These are phyloP conservation scores for Stachybotrys echinatus DNA, from an alignment of 2,329 filamentous ascomycete genomes.

Conservation along the genomic window DNA sequence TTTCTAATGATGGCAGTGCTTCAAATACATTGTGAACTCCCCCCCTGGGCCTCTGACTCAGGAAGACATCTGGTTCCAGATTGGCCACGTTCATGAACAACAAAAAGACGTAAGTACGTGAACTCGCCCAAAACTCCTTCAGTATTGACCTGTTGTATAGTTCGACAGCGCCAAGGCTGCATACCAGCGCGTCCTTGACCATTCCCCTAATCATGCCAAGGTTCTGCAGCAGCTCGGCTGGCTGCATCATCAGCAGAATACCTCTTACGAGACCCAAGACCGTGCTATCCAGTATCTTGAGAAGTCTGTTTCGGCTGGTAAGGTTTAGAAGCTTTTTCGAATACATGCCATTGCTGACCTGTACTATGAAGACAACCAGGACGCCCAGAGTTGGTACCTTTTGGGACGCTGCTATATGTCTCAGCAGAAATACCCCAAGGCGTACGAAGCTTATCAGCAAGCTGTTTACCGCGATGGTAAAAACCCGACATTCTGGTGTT, in stretches of 20 bases:
- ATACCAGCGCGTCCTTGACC: constrained; percentile 87
- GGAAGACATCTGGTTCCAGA: constrained; percentile 99
- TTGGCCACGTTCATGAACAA: constrained; percentile 96
- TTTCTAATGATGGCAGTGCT: constrained; percentile 58
- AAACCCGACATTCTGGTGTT: constrained; percentile 99
- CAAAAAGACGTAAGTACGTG: constrained; percentile 81
- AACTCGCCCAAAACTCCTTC: constrained; percentile 8
- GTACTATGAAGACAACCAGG: constrained; percentile 66
- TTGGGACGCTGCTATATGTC: constrained; percentile 99
- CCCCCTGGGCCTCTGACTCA: constrained; percentile 89
- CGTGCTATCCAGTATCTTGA: constrained; percentile 95
- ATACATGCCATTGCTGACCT: constrained; percentile 2
- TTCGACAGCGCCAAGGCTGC: constrained; percentile 90
- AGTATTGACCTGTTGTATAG: constrained; percentile 43
- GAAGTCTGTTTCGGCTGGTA: constrained; percentile 90
- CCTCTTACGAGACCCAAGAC: constrained; percentile 85
- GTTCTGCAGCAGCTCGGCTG: constrained; percentile 96
- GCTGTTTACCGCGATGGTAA: constrained; percentile 96
- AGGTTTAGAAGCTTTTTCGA: constrained; percentile 21
- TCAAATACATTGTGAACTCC: constrained; percentile 94
- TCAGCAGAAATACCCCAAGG: constrained; percentile 97
- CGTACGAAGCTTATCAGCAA: constrained; percentile 97
- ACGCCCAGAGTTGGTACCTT: constrained; percentile 98
- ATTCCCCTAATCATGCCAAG: constrained; percentile 94
- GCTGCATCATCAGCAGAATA: constrained; percentile 95